Evolutionary conservation across 2,329 filamentous ascomycete species (phyloP), one percentile per base, ranked within the genome.

Genomic region (Phialocephala sp.): DNA sequence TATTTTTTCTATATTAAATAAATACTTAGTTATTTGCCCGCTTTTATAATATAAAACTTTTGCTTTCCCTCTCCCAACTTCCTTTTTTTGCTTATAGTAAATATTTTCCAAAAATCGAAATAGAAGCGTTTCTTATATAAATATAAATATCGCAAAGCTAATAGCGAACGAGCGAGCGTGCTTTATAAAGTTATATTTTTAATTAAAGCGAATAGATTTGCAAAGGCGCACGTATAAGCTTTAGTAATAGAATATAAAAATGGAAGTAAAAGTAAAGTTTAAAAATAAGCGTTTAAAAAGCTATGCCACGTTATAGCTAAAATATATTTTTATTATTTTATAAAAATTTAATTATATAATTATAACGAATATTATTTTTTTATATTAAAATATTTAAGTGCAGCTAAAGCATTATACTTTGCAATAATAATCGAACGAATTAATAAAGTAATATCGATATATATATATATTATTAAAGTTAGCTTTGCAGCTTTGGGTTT

Each of bases 31-130:
- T 75, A 77, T 67, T 81, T 80, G 18, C 88, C 88, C 47, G 79
- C 81, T 50, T 82, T 81, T 35, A 91, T 88, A 24, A 85, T 88
- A 73, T 91, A 91, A 74, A 81, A 91, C 72, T 89, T 90, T 27
- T 59, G 37, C 37, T 56, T 50, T 9, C 58, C 66, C 4, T 70
- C 70, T 9, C 59, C 64, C 35, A 70, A 56, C 59, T 75, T 76
- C 27, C 73, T 66, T 54, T 75, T 76, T 59, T 72, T 75, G 1
- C 72, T 70, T 12, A 54, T n/a, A 39, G 59, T 45, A 41, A 50
- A 63, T 61, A 66, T 66, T 15, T 52, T 52, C 47, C 8, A 2
- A n/a, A n/a, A n/a, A n/a, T n/a, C n/a, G n/a, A 6, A 20, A 22
- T 47, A 20, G 18, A 18, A 20, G 11, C 43, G 18, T 47, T 47